Base-by-base conservation (phyloP, 2,329 filamentous ascomycete genomes). In the Incumbomyces delicatus region DNA sequence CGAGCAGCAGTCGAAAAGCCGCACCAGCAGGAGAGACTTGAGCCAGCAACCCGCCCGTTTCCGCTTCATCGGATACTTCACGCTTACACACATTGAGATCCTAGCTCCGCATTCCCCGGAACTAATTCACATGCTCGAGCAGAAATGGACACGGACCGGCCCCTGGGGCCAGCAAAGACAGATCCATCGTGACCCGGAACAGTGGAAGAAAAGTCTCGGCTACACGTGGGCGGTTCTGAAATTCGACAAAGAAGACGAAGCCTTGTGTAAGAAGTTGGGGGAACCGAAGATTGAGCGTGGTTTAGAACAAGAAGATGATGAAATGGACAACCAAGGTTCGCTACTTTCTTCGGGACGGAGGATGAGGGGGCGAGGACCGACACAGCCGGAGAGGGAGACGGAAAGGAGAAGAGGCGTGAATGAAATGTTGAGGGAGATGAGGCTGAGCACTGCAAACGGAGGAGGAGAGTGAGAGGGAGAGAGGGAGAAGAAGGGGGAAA, bases 201-300 rank as follows among this genome's bases (percentile, higher is more conserved):
- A 22, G 3, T 55, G 51, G 53, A 22, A 50, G 33, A 36, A 41
- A 38, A 49, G 49, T 35, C 32, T 55, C 11, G 44, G 39, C 11
- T 39, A 45, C 32, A 33, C 13, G 18, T 55, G 53, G 51, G 53
- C 53, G 6, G 53, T 53, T 41, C 29, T 55, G 27, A 53, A 53
- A 20, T 49, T 55, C 11, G 47, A 52, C 30, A 52, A 49, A 30
- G 46, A 46, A 12, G 38, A 46, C 13, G 14, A 16, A 7, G 47
- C 33, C 43, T 17, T 12, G 37, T 12, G 22, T 27, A 27, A 8
- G 22, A 8, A 31, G 11, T 36, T 20, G 2, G 42, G 38, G 16
- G 29, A 13, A 8, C 45, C 48, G 31, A 45, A 47, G 14, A 45
- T 50, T 29, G 30, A 34, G 32, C 13, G n/a, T n/a, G n/a, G n/a